Evolutionary conservation across 1,139 yeast genomes (phyloP), one percentile per base, ranked within the genome.

Genomic region (Suzukiozyma palmioleophila): DNA sequence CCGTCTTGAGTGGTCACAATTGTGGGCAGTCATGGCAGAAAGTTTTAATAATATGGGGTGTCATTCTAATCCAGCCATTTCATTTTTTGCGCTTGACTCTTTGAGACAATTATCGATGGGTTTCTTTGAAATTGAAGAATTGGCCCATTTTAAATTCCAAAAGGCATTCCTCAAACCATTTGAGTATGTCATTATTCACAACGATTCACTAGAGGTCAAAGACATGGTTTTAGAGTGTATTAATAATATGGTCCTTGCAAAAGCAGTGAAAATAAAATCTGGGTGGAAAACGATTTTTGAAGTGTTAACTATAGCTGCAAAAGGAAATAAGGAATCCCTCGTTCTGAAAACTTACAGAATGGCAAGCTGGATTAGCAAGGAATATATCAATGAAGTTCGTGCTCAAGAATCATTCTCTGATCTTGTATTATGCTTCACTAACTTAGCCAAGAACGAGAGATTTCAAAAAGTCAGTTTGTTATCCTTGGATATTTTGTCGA

Each of bases 201-300:
- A 87, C 47, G 71, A 71, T 11, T 79, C 84, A 30, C 60, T 75
- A 12, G 87, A 83, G 40, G 92, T 89, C 24, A 86, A 85, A 55
- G 95, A 86, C 44, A 82, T 92, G 90, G 90, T 88, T 8, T 69
- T 94, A 45, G 96, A 90, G 51, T 90, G 97, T 62, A 73, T 90
- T 50, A 80, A 83, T 50, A 92, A 88, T 56, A 84, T 94, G 83
- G 80, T 92, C 37, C 69, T 80, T 45, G 82, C 92, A 12, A 84
- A 90, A 53, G 80, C 92, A 6, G 66, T 64, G 5, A 77, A 78
- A 44, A 86, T 94, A 44, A 84, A 79, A 57, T 89, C 97, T 26
- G 99, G 99, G 32, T 94, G 99, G 99, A 79, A 79, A 45, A 82
- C 97, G 0, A 83, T 94, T 44, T 81, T 92, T 53, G 83, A 81